Percentiles rank a stretch among this genome's conserved stretches.
Conservation (phyloP, 768 basidiomycete genomes). For the Tylopilus vinaceipallidus region DNA sequence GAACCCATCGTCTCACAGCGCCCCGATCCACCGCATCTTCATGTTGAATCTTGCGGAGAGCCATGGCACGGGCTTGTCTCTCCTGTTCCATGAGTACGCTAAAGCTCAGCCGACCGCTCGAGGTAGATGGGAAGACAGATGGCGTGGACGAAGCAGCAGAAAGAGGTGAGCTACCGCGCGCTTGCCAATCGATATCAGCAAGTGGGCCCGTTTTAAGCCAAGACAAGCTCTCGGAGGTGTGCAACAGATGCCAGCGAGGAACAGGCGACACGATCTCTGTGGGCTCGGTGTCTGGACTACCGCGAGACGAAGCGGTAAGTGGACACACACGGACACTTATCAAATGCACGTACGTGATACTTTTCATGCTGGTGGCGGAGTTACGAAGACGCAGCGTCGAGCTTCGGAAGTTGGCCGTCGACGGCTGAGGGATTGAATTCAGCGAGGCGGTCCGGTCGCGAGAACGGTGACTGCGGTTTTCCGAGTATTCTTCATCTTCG, state of each 20-base stretch:
- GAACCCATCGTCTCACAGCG: conserved; percentile 62
- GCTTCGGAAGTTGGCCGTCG: conserved; percentile 3
- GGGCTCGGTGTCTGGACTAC: conserved; percentile 27
- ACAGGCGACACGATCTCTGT: conserved; percentile 60
- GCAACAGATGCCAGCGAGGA: conserved; percentile 64
- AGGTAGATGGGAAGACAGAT: conserved; percentile 24
- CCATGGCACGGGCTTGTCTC: conserved; percentile 6
- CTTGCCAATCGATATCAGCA: conserved; percentile 39
- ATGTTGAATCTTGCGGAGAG: conserved; percentile 16
- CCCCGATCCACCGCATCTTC: conserved; percentile 30
- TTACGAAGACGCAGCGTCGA: conserved; percentile 17
- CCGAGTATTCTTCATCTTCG: conserved; percentile 9
- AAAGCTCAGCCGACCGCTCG: conserved; percentile 37
- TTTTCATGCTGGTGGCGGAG: conserved; percentile 13
- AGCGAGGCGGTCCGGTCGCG: conserved; percentile 17
- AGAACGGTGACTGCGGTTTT: neutral
- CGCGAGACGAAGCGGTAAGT: neutral
- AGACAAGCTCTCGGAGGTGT: conserved; percentile 54
- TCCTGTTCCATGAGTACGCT: conserved; percentile 42
- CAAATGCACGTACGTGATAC: conserved; percentile 13
- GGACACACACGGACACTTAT: neutral
- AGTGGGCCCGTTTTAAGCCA: conserved; percentile 52
- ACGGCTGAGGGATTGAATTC: conserved; percentile 7
- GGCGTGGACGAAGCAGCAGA: conserved; percentile 32
- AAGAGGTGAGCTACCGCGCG: conserved; percentile 46